phyloP scores from a whole-genome alignment of 164 flowering plant genomes.

The Aristolochia contorta region DNA sequence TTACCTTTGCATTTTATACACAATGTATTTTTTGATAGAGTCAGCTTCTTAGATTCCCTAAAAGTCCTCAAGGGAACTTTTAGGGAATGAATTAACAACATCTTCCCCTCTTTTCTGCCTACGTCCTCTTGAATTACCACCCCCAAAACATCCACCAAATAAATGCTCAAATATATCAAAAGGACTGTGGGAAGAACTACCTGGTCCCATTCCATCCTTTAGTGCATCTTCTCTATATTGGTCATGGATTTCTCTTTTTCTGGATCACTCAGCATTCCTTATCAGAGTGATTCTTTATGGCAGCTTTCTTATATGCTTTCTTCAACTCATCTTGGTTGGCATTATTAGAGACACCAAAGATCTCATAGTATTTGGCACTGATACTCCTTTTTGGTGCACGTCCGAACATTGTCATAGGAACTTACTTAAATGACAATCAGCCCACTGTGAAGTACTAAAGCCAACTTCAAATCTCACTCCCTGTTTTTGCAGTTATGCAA shows the following conservation, averaged over 20 bases:
- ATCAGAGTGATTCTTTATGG: slow-evolving; percentile 58
- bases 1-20: slow-evolving; percentile 65
- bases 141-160: slow-evolving; percentile 49
- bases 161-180: slow-evolving; percentile 54
- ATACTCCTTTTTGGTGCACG: slow-evolving; percentile 49
- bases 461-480: neutral
- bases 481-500: neutral
- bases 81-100: slow-evolving; percentile 44
- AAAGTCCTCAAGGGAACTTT: slow-evolving; percentile 58
- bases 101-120: slow-evolving; percentile 61
- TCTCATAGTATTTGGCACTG: slow-evolving; percentile 39
- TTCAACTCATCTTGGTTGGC: slow-evolving; percentile 45
- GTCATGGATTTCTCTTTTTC: slow-evolving; percentile 56
- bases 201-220: slow-evolving; percentile 61
- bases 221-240: slow-evolving; percentile 71
- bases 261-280: slow-evolving; percentile 56
- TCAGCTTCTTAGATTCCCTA: slow-evolving; percentile 58
- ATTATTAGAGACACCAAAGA: slow-evolving; percentile 39
- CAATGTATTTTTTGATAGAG: slow-evolving; percentile 41
- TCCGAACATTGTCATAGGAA: slow-evolving; percentile 39
- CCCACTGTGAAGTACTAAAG: neutral
- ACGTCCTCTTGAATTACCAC: slow-evolving; percentile 40
- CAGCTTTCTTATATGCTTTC: slow-evolving; percentile 54
- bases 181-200: slow-evolving; percentile 34
- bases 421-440: slow-evolving; percentile 7